Evolutionary conservation across 148 eudicot genomes (phyloP).

Genomic region (Diospyros kaki): DNA sequence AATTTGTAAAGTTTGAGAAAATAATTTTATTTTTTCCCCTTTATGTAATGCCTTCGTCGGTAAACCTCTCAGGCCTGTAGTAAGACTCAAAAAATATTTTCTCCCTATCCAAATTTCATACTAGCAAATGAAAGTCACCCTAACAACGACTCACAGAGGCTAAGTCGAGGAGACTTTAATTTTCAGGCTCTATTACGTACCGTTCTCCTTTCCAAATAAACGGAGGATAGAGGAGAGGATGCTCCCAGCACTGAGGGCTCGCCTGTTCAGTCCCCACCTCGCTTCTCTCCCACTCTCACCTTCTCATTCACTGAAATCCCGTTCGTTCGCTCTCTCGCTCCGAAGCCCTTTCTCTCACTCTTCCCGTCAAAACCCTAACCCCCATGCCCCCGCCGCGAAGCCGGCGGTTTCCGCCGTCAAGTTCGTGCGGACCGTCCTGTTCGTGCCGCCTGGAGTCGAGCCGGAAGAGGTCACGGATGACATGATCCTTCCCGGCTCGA

Average conservation of each 20-base stretch:
- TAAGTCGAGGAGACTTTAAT: no score
- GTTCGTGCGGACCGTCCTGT: slow-evolving; percentile 43
- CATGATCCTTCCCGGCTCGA: slow-evolving; percentile 71
- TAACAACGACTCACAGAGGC: no score
- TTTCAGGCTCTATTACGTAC: no score
- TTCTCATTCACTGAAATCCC: slow-evolving; percentile 7
- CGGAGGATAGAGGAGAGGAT: background rate
- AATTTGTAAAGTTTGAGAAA: no score
- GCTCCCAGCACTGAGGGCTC: slow-evolving; percentile 31
- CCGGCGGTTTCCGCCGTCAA: slow-evolving; percentile 26
- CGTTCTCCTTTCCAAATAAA: no score
- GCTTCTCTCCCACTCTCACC: slow-evolving; percentile 15
- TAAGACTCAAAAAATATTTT: no score
- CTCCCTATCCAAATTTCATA: no score
- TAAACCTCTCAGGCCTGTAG: no score
- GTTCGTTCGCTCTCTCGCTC: slow-evolving; percentile 12
- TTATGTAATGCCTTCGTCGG: no score
- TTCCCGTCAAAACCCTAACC: slow-evolving; percentile 5
- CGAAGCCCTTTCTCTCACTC: slow-evolving; percentile 3
- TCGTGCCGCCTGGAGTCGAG: slow-evolving; percentile 73
- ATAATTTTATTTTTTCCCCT: no score
- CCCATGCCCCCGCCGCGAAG: slow-evolving; percentile 27
- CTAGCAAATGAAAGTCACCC: no score
- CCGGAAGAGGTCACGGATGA: slow-evolving; percentile 60
- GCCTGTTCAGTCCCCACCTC: slow-evolving; percentile 23